phyloP scores from a whole-genome alignment of 176 grass and related monocot species.

The Themeda triandra region DNA sequence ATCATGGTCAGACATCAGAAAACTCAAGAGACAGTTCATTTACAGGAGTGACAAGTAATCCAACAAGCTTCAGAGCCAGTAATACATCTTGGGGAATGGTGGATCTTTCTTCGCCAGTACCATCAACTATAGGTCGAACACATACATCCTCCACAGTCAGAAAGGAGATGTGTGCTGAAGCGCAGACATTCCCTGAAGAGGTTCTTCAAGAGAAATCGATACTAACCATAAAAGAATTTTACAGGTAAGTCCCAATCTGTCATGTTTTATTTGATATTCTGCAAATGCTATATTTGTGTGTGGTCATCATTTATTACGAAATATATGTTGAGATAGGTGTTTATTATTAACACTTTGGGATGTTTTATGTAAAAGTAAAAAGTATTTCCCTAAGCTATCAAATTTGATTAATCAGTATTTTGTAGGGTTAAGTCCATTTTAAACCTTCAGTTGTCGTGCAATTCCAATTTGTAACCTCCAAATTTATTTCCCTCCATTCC shows the following conservation, averaged over 20 bases:
- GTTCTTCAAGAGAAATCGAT: slow-evolving; percentile 87
- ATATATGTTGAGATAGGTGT: background rate
- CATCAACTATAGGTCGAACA: background rate
- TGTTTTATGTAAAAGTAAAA: background rate
- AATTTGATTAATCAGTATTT: background rate
- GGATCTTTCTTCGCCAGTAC: slow-evolving; percentile 7
- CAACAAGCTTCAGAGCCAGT: slow-evolving; percentile 1
- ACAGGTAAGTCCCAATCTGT: slow-evolving; percentile 44
- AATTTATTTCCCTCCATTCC: background rate
- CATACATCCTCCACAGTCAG: slow-evolving; percentile 23
- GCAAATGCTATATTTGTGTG: background rate
- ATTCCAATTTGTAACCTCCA: background rate
- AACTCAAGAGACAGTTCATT: slow-evolving; percentile 17
- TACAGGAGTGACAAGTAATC: slow-evolving; percentile 1
- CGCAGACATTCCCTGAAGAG: slow-evolving; percentile 35
- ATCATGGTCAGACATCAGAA: slow-evolving; percentile 32
- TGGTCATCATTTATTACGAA: background rate
- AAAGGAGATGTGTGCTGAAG: slow-evolving; percentile 11
- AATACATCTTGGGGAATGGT: slow-evolving; percentile 20
- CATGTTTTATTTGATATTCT: slow-evolving; percentile 16
- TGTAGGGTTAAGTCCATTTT: background rate
- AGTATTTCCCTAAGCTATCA: background rate
- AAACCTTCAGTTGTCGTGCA: background rate
- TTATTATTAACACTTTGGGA: background rate
- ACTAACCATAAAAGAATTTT: slow-evolving; percentile 78